Base-by-base conservation (phyloP, 192 early-diverging fungal species). In the Backusella tarrabulga region DNA sequence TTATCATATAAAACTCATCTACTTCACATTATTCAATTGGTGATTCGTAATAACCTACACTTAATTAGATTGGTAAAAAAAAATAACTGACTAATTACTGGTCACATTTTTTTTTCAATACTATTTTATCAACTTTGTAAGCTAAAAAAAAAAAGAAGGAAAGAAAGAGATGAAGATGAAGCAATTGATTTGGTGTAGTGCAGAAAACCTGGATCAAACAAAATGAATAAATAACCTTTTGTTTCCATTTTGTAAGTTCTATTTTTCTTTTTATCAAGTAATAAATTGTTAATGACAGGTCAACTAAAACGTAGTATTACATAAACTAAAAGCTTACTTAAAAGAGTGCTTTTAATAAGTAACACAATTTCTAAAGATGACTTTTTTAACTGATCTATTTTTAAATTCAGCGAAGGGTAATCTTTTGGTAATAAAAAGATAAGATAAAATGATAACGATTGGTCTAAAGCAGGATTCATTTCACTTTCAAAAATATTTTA, bases 391-490 rank as follows among this genome's bases (percentile, higher is more conserved):
- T 21, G 54, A 56, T 56, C 54, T 56, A 56, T 56, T 56, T 56
- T 56, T 56, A 56, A 56, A 56, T 21, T 2, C 54, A 56, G 19
- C n/a, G 8, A 56, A 21, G 54, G 54, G 54, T 56, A 56, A 56
- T 56, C 54, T 56, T 56, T 56, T 56, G 19, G 54, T 56, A 56
- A 21, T 56, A 44, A 44, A 21, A 56, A 56, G 54, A 56, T 56
- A 56, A 56, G 54, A 56, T 56, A 56, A 56, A 56, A 44, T 44
- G 54, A 56, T 56, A 56, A 56, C 54, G 54, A 56, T 56, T 56
- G 54, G 21, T 56, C 21, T 56, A 56, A 56, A 21, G 54, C 1
- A 21, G 54, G 5, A 21, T 7, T 56, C 54, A 56, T 9, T 21
- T 56, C 54, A 2, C 21, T 21, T 56, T 56, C 21, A 21, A 56